phyloP scores from a whole-genome alignment of 1,139 yeast species.

The Yamadazyma dendronema region DNA sequence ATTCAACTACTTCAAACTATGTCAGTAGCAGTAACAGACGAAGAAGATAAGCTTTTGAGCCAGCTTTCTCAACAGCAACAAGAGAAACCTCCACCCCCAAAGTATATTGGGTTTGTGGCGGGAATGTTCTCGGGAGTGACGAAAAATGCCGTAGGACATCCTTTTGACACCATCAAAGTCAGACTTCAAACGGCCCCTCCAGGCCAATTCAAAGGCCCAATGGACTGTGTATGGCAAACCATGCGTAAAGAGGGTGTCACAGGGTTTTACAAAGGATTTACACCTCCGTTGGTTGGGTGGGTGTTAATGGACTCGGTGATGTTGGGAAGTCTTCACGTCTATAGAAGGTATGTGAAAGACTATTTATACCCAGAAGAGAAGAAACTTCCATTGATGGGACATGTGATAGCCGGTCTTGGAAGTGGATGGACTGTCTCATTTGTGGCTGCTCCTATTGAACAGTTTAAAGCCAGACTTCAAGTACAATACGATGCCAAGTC shows the following conservation, averaged over 20 bases:
- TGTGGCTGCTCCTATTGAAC: slow-evolving; percentile 93
- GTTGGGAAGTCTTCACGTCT: slow-evolving; percentile 82
- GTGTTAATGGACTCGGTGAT: slow-evolving; percentile 87
- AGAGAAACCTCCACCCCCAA: slow-evolving; percentile 39
- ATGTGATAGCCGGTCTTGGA: slow-evolving; percentile 73
- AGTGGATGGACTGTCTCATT: slow-evolving; percentile 90
- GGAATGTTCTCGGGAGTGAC: slow-evolving; percentile 86
- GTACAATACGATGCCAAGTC: slow-evolving; percentile 82
- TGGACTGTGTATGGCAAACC: slow-evolving; percentile 77
- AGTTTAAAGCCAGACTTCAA: slow-evolving; percentile 83
- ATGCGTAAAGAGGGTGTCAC: slow-evolving; percentile 67
- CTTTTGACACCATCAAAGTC: slow-evolving; percentile 88
- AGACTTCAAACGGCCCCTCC: slow-evolving; percentile 76
- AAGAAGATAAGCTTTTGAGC: slow-evolving; percentile 24
- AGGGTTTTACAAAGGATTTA: slow-evolving; percentile 85
- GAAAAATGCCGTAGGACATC: slow-evolving; percentile 89
- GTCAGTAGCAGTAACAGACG: slow-evolving; percentile 30
- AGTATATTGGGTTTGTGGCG: slow-evolving; percentile 77
- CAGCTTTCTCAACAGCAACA: slow-evolving; percentile 3
- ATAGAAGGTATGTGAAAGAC: slow-evolving; percentile 65
- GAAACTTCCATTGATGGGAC: slow-evolving; percentile 71
- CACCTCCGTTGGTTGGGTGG: slow-evolving; percentile 94
- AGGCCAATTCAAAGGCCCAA: slow-evolving; percentile 75
- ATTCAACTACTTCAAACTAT: slow-evolving; percentile 9
- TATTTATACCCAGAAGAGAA: slow-evolving; percentile 55